These are phyloP conservation scores for Antrodiella citrinella DNA, from an alignment of 768 basidiomycete species.

Conservation along the genomic window DNA sequence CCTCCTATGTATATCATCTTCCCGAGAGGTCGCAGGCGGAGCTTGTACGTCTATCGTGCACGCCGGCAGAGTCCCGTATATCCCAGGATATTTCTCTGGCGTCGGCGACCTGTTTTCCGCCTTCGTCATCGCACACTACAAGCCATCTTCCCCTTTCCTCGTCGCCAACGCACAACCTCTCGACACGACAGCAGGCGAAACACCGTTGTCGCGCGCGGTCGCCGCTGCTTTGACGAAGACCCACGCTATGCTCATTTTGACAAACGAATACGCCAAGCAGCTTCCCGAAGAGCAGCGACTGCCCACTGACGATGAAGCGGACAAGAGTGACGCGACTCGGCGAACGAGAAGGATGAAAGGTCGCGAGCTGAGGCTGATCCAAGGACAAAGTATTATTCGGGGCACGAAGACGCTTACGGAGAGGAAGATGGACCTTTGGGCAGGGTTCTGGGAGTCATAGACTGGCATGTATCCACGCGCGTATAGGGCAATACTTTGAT, in stretches of 20 bases:
- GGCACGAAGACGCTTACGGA: slow-evolving; percentile 28
- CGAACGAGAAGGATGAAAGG: slow-evolving; percentile 69
- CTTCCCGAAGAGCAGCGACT: slow-evolving; percentile 54
- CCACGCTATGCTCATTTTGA: slow-evolving; percentile 59
- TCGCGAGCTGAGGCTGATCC: slow-evolving; percentile 78
- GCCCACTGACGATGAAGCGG: slow-evolving; percentile 72
- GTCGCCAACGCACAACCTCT: background rate
- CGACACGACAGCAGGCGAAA: slow-evolving; percentile 12
- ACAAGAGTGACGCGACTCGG: slow-evolving; percentile 54
- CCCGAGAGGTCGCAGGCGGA: slow-evolving; percentile 17
- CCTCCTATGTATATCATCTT: slow-evolving; percentile 80
- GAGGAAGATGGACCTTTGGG: slow-evolving; percentile 25
- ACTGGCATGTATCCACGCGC: too few species aligned
- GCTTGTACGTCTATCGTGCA: slow-evolving; percentile 41
- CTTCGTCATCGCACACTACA: slow-evolving; percentile 77
- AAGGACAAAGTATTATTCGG: slow-evolving; percentile 64
- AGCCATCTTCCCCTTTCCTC: slow-evolving; percentile 15
- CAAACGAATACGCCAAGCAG: slow-evolving; percentile 44
- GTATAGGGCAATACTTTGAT: too few species aligned
- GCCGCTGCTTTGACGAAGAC: slow-evolving; percentile 68
- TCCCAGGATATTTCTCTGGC: slow-evolving; percentile 91
- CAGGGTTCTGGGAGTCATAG: slow-evolving; percentile 30
- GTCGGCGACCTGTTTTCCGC: slow-evolving; percentile 97
- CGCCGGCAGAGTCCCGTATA: slow-evolving; percentile 63
- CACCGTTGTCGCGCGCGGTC: slow-evolving; percentile 50